phyloP scores from a whole-genome alignment of 768 basidiomycete species.

The Zangia roseola region DNA sequence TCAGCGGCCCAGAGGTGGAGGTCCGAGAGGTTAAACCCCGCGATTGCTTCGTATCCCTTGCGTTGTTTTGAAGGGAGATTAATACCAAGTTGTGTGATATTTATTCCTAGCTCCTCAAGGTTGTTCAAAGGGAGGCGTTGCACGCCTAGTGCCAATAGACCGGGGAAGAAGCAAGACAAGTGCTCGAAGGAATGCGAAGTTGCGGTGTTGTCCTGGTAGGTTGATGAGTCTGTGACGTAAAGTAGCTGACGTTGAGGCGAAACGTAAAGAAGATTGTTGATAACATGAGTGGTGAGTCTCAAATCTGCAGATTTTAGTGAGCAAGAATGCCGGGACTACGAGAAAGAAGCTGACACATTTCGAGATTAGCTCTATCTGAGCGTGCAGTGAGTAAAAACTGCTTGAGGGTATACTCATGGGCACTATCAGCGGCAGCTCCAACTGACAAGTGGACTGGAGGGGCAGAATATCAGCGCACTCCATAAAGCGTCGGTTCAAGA shows the following conservation, averaged over 20 bases:
- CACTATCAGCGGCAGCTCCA: slow-evolving; percentile 69
- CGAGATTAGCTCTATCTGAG: slow-evolving; percentile 56
- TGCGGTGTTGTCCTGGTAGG: slow-evolving; percentile 26
- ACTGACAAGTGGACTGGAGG: slow-evolving; percentile 48
- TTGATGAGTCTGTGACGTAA: slow-evolving; percentile 59
- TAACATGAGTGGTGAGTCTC: slow-evolving; percentile 57
- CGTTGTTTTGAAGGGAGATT: slow-evolving; percentile 21
- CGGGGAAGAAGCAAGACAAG: slow-evolving; percentile 76
- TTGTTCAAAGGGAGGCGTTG: slow-evolving; percentile 59
- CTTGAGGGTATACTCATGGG: slow-evolving; percentile 77
- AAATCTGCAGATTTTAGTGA: slow-evolving; percentile 44
- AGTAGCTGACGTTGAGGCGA: slow-evolving; percentile 63
- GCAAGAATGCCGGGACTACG: background rate
- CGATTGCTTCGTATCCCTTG: slow-evolving; percentile 38
- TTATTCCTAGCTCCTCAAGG: slow-evolving; percentile 47
- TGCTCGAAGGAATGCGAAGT: slow-evolving; percentile 64
- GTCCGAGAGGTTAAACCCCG: slow-evolving; percentile 53
- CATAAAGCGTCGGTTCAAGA: background rate
- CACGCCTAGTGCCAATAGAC: slow-evolving; percentile 69
- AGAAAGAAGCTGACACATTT: slow-evolving; percentile 55
- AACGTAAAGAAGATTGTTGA: slow-evolving; percentile 64
- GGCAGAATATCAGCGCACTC: background rate
- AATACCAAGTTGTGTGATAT: slow-evolving; percentile 37
- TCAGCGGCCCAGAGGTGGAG: slow-evolving; percentile 75
- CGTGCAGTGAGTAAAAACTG: slow-evolving; percentile 66